Percentiles rank a stretch among this genome's conserved stretches.
phyloP scores from a whole-genome alignment of 495 filamentous ascomycete genomes.

The Xylaria scruposa region DNA sequence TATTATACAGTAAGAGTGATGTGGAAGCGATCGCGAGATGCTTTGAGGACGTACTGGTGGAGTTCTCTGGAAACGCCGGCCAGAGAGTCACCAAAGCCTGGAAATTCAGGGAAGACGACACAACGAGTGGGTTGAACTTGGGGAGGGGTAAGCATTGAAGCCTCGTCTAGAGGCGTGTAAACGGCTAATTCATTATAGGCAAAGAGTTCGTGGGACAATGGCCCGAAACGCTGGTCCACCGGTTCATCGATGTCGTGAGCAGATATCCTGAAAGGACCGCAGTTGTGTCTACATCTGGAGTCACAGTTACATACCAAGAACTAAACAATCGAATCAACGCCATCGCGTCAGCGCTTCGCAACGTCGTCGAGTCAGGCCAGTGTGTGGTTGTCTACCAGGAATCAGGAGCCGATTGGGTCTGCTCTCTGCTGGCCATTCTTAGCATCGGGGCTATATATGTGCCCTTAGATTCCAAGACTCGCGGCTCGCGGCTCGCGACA shows the following conservation, averaged over 20 bases:
- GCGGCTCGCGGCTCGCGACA: slow-evolving; percentile 27
- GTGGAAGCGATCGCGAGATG: not conserved
- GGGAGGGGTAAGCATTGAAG: slow-evolving; percentile 3
- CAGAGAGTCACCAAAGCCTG: not conserved
- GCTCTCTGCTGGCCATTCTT: slow-evolving; percentile 60
- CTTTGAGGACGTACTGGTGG: not conserved
- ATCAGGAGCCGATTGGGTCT: slow-evolving; percentile 49
- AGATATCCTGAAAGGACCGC: not conserved
- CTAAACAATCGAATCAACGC: not conserved
- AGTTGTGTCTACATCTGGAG: not conserved
- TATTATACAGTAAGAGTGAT: slow-evolving; percentile 20
- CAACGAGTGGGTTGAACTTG: not conserved
- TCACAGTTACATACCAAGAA: not conserved
- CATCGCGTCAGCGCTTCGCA: not conserved
- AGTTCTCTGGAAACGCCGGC: slow-evolving; percentile 1
- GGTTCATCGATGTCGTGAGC: not conserved
- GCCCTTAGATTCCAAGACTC: slow-evolving; percentile 54
- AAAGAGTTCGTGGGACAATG: not conserved
- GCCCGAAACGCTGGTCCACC: not conserved
- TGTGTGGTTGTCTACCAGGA: slow-evolving; percentile 11
- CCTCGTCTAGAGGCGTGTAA: not conserved
- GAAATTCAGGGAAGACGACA: not conserved
- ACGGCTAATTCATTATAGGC: not conserved
- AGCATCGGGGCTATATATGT: slow-evolving; percentile 56
- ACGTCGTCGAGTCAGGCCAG: not conserved